Evolutionary conservation across 2,329 filamentous ascomycete species (phyloP), one percentile per base, ranked within the genome.

Genomic region (Ophiocordyceps camponoti-floridani): DNA sequence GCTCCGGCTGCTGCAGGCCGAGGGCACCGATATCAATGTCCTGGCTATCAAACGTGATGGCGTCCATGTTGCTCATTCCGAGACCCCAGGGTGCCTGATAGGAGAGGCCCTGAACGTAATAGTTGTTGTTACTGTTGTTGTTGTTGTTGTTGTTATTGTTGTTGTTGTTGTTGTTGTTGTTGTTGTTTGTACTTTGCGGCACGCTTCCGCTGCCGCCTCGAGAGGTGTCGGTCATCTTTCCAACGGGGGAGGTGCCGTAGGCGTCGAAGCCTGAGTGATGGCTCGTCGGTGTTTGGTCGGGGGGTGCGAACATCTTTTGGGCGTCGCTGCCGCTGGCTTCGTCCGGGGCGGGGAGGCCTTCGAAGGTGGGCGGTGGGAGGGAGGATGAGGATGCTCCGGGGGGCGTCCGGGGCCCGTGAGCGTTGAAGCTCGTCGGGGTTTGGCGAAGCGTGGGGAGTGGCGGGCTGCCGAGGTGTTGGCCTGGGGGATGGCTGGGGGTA

Each of bases 21-120:
- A 87, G 62, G 4, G 74, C 65, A 23, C 73, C 75, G 67, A 88
- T 81, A 50, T 88, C 82, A 31, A 89, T 76, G 50, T 88, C 82
- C 49, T 84, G 82, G 47, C 76, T 81, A 56, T 85, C 77, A 50
- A 88, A 84, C 48, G 82, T 78, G 62, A 87, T 80, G 49, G 64
- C 62, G 42, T 71, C 64, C 48, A 65, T 62, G 45, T 56, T 62
- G 8, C 58, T 57, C 49, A 56, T 53, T 2, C 54, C 51, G 5
- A 53, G 50, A n/a, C 48, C 53, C 60, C 60, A 62, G 1, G 52
- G 47, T 42, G 58, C 52, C 13, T 52, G 52, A 35, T 56, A 59
- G 3, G 58, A 46, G 31, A 60, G 52, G 27, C 47, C 49, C 10
- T 54, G 55, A 6, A 50, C 49, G 46, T 54, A 60, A 41, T 59